Base-by-base conservation (phyloP, 805 yeast species). In the Pichia eremophila region DNA sequence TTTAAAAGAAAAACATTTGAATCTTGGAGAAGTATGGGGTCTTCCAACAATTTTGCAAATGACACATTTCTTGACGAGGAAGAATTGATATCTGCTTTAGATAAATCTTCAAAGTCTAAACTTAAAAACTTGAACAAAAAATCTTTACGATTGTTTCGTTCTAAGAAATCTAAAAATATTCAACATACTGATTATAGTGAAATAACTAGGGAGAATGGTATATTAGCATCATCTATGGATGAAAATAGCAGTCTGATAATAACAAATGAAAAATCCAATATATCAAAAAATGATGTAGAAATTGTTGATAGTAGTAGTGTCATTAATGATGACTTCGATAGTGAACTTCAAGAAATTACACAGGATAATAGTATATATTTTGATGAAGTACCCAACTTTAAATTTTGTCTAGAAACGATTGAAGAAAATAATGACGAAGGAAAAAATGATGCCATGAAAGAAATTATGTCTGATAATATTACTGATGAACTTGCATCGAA, bases 1-100 rank as follows among this genome's bases (percentile, higher is more conserved):
- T 66, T 60, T 48, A 63, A 51, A 42, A 63, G 64, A 43, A 58
- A 45, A 37, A 56, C 51, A 34, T 67, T 67, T 42, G 50, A 47
- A 25, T 45, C 49, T 0, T 52, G 51, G 53, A 41, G 47, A 39
- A n/a, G 35, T 14, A 35, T 48, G 45, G 44, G 45, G 12, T 40
- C 40, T 34, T 48, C 50, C 0, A 40, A 29, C 18, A n/a, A 14
- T 10, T 18, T 25, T 2, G 22, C 45, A 2, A 48, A 39, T 5
- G 44, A 44, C 11, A 48, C 45, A 2, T 48, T 48, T 34, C 18
- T 25, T 0, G 41, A 44, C 2, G 50, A 48, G 12, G 50, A 48
- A 38, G 50, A 44, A 27, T 14, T 48, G 8, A 14, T 44, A 9
- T 8, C 37, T 9, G 40, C 41, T 8, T 31, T 48, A 9, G 17